These are phyloP conservation scores for Atalantia buxifolia DNA, from an alignment of 345 rosid species.

Conservation along the genomic window DNA sequence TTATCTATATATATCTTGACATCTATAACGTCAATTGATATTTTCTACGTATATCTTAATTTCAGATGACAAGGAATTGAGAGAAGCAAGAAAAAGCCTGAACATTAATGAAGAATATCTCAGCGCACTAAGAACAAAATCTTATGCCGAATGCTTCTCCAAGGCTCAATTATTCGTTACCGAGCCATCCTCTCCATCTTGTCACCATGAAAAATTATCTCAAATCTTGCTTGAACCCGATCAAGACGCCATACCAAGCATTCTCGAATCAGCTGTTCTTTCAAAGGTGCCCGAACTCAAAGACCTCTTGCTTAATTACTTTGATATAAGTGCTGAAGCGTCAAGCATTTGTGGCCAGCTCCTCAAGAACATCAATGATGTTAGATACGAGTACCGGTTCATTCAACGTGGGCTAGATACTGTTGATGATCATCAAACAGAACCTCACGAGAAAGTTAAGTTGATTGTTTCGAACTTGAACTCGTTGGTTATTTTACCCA, in stretches of 20 bases:
- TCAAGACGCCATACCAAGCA: slow-evolving; percentile 29
- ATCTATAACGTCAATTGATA: neutral
- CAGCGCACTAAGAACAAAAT: slow-evolving; percentile 42
- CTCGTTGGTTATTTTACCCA: slow-evolving; percentile 15
- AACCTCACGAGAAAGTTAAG: slow-evolving; percentile 6
- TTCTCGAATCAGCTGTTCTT: slow-evolving; percentile 31
- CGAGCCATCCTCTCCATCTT: slow-evolving; percentile 21
- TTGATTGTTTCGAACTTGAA: slow-evolving; percentile 13
- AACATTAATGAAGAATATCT: slow-evolving; percentile 40
- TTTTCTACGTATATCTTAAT: neutral
- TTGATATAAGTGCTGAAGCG: slow-evolving; percentile 42
- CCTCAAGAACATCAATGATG: slow-evolving; percentile 25
- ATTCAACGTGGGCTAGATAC: slow-evolving; percentile 22
- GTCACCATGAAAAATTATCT: slow-evolving; percentile 14
- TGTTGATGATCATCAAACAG: slow-evolving; percentile 6
- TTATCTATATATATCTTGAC: neutral
- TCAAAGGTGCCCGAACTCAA: slow-evolving; percentile 32
- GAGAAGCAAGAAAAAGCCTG: slow-evolving; percentile 25
- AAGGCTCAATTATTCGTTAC: slow-evolving; percentile 36
- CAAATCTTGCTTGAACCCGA: slow-evolving; percentile 39
- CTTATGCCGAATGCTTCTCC: slow-evolving; percentile 32
- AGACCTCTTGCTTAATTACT: slow-evolving; percentile 29
- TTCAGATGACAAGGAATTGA: slow-evolving; percentile 27
- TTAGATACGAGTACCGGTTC: slow-evolving; percentile 14
- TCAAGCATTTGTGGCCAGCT: slow-evolving; percentile 37